Evolutionary conservation across 1,139 yeast species (phyloP).

Genomic region (Diutina sp.): DNA sequence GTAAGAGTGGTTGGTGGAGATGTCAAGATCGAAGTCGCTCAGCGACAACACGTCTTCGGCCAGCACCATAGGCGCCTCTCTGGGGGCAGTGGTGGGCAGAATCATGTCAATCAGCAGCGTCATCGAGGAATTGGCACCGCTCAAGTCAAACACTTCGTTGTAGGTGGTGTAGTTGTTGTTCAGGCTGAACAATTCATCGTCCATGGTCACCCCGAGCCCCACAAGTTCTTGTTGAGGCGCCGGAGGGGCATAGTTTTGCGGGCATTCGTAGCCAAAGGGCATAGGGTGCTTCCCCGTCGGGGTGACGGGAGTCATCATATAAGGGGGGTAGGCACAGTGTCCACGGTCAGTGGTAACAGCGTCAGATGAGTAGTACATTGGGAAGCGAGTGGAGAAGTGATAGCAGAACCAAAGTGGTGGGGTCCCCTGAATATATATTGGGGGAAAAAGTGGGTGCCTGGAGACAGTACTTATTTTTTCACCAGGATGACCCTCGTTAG

Average conservation of each 20-base stretch:
- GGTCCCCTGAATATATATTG: background rate
- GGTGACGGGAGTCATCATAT: slow-evolving; percentile 1
- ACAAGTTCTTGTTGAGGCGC: background rate
- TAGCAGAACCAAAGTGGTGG: background rate
- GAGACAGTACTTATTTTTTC: background rate
- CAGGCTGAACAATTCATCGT: background rate
- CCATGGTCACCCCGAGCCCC: background rate
- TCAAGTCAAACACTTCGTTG: background rate
- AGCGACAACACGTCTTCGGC: background rate
- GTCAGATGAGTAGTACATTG: background rate
- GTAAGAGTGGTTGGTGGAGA: background rate
- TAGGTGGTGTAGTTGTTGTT: background rate
- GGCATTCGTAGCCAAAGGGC: background rate
- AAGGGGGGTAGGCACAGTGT: background rate
- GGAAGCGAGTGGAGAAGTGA: background rate
- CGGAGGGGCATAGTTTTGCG: background rate
- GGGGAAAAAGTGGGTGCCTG: background rate
- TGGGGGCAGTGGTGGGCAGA: background rate
- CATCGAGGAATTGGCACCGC: background rate
- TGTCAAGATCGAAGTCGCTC: background rate
- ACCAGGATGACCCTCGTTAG: background rate
- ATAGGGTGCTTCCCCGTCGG: background rate
- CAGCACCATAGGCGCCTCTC: background rate
- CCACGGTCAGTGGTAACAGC: background rate
- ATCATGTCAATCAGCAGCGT: background rate